These are phyloP conservation scores for Suillus brevipes DNA, from an alignment of 768 basidiomycete genomes.

Conservation along the genomic window DNA sequence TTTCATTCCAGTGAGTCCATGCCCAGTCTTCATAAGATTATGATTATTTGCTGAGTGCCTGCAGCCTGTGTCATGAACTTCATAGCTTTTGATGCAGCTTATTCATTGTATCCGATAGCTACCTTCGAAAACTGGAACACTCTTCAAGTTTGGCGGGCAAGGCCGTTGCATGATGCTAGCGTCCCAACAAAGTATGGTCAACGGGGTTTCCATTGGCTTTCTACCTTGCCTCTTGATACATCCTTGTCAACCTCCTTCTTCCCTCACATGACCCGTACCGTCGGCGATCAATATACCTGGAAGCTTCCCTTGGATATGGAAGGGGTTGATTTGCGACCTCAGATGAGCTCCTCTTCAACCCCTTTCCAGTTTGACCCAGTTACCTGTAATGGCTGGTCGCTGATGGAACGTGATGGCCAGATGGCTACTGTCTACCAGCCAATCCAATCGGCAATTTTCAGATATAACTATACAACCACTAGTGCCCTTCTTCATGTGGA, in stretches of 20 bases:
- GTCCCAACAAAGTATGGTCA: slow-evolving; percentile 35
- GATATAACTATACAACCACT: slow-evolving; percentile 20
- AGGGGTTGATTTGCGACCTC: slow-evolving; percentile 13
- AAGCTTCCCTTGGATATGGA: slow-evolving; percentile 28
- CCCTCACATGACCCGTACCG: slow-evolving; percentile 22
- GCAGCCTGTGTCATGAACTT: too few species aligned
- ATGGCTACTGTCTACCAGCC: not conserved
- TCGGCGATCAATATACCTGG: slow-evolving; percentile 34
- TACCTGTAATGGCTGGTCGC: slow-evolving; percentile 20
- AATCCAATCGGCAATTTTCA: slow-evolving; percentile 22
- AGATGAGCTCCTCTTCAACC: slow-evolving; percentile 13
- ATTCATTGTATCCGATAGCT: too few species aligned
- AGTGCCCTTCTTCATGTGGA: too few species aligned
- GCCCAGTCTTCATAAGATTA: too few species aligned
- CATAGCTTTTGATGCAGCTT: too few species aligned
- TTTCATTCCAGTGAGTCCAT: too few species aligned
- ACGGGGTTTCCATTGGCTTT: slow-evolving; percentile 38
- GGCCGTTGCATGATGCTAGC: not conserved
- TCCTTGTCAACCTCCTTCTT: not conserved
- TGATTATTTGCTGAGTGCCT: too few species aligned
- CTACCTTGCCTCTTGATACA: slow-evolving; percentile 7
- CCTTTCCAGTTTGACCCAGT: slow-evolving; percentile 18
- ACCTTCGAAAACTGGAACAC: too few species aligned
- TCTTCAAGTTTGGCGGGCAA: too few species aligned
- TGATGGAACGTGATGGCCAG: not conserved